Evolutionary conservation across 129 eudicot genomes (phyloP), one percentile per base, ranked within the genome.

Genomic region (Centrapalus pauciflorus): DNA sequence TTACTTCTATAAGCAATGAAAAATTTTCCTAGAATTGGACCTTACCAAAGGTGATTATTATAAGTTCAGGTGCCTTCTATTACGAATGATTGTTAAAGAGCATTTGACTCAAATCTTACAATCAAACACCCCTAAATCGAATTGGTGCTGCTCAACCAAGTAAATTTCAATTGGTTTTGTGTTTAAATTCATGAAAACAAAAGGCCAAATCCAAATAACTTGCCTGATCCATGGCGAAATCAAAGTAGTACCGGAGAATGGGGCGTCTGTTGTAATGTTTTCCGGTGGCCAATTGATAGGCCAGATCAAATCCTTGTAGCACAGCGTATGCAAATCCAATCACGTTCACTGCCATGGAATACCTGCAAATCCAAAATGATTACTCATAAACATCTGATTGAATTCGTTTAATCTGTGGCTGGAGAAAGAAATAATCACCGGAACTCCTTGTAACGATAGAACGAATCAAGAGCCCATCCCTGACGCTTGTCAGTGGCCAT

Each of bases 401-500:
- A 55, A 21, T 35, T 54, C 12, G 43, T 30, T 23, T 14, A 49
- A 1, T 41, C 4, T 2, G 17, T 3, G 8, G 38, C 54, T 24
- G 59, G 25, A 61, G 23, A 34, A 50, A 51, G 28, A 55, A 9
- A 50, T 7, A 43, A 8, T 72, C 9, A 89, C 99, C 95, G 77
- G 80, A 88, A 93, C 78, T 93, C 96, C 51, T 70, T 86, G 78
- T 93, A 89, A n/a, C 86, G 92, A 17, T 84, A 59, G 74, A 80
- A 93, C 0, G 99, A 93, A 55, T 93, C 99, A 14, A 88, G 72
- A 67, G 96, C 87, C 99, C 99, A 93, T 23, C 99, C 99, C 54
- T 83, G 78, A 26, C 80, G 74, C 74, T 79, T 83, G 65, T 93
- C 95, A 32, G 96, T 86, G 3, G 95, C 92, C 99, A 93, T 89